phyloP scores from a whole-genome alignment of 2,329 filamentous ascomycete genomes.

The Sclerotinia trifoliorum region DNA sequence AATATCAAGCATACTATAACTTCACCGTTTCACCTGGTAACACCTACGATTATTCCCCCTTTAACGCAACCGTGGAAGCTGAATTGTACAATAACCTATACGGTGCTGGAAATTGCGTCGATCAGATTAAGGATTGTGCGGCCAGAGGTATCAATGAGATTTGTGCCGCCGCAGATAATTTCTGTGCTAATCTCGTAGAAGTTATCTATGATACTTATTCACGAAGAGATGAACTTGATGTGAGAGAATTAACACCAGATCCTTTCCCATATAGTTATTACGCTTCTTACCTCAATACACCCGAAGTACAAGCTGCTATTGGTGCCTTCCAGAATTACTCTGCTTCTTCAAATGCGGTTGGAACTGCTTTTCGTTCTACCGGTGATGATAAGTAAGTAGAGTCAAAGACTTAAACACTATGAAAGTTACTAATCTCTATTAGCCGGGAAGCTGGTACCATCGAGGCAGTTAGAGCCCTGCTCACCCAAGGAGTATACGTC shows the following conservation, averaged over 20 bases:
- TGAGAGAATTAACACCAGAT: constrained; percentile 54
- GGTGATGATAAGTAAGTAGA: constrained; percentile 45
- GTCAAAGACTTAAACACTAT: not conserved
- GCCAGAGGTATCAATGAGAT: constrained; percentile 49
- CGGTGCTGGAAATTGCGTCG: constrained; percentile 59
- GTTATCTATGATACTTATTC: constrained; percentile 50
- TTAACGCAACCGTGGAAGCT: constrained; percentile 49
- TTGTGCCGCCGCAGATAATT: constrained; percentile 51
- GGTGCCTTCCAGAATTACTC: constrained; percentile 61
- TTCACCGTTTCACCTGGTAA: constrained; percentile 50
- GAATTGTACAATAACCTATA: constrained; percentile 60
- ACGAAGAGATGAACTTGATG: constrained; percentile 58
- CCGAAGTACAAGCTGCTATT: constrained; percentile 54
- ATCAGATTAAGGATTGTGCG: constrained; percentile 56
- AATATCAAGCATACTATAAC: constrained; percentile 58
- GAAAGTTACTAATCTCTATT: not conserved
- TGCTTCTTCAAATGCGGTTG: constrained; percentile 45
- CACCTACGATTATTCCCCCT: constrained; percentile 55
- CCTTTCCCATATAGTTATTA: constrained; percentile 59
- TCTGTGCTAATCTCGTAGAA: constrained; percentile 56
- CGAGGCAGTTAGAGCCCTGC: constrained; percentile 53
- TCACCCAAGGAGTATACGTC: constrained; percentile 63
- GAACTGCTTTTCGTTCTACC: constrained; percentile 46
- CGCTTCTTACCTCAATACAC: constrained; percentile 56
- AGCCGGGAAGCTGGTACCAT: constrained; percentile 49